phyloP scores from a whole-genome alignment of 768 basidiomycete genomes.

The Podaxis rugospora region DNA sequence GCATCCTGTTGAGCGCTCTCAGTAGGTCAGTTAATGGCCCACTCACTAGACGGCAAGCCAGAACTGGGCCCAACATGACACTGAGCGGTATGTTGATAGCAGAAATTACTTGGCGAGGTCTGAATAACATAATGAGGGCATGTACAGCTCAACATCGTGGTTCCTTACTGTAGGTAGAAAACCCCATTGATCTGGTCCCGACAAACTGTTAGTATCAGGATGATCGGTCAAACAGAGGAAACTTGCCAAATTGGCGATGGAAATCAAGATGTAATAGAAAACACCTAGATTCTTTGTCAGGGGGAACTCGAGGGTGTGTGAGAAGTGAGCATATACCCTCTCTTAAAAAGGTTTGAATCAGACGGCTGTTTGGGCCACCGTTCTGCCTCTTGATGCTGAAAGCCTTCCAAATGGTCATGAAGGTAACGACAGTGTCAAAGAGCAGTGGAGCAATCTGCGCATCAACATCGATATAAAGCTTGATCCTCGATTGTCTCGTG shows the following conservation, averaged over 20 bases:
- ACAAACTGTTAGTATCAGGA: background rate
- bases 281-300: slow-evolving; percentile 42
- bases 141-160: background rate
- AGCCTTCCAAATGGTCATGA: slow-evolving; percentile 79
- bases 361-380: slow-evolving; percentile 70
- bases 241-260: slow-evolving; percentile 71
- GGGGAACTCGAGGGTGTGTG: background rate
- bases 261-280: slow-evolving; percentile 82
- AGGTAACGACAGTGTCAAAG: slow-evolving; percentile 77
- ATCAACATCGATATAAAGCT: slow-evolving; percentile 10
- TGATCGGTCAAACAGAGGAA: background rate
- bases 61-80: slow-evolving; percentile 76
- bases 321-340: slow-evolving; percentile 46
- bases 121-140: slow-evolving; percentile 23
- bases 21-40: background rate
- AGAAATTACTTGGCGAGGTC: slow-evolving; percentile 78
- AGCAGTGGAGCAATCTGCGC: slow-evolving; percentile 74
- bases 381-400: slow-evolving; percentile 71
- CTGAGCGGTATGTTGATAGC: slow-evolving; percentile 83
- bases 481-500: background rate
- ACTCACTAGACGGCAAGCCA: slow-evolving; percentile 72
- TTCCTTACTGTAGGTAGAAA: slow-evolving; percentile 75
- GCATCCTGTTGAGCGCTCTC: background rate
- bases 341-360: slow-evolving; percentile 81
- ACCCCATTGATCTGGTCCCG: slow-evolving; percentile 63